Percentiles rank a stretch among this genome's conserved stretches.
Conservation (phyloP, 371 early-diverging fungal species). For the Rhizopus microsporus region DNA sequence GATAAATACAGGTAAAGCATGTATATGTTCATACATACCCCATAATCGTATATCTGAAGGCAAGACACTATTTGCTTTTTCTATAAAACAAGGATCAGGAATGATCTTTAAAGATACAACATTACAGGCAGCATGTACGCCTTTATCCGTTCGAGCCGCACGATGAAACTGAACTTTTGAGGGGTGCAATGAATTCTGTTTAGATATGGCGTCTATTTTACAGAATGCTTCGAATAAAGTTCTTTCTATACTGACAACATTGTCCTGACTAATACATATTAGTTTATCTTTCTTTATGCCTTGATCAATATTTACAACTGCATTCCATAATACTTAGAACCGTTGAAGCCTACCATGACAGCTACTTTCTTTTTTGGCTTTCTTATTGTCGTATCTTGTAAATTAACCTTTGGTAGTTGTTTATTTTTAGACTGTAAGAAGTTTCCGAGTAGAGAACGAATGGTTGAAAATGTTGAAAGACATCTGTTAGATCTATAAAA, state of each 20-base stretch:
- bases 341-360: slow-evolving; percentile 88
- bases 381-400: slow-evolving; percentile 26
- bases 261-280: slow-evolving; percentile 1
- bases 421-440: too few relatives aligned
- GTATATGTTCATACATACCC: slow-evolving; percentile 52
- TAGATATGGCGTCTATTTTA: slow-evolving; percentile 74
- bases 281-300: not conserved
- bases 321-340: slow-evolving; percentile 96
- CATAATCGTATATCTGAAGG: slow-evolving; percentile 87
- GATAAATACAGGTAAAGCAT: not conserved
- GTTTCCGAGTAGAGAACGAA: too few relatives aligned
- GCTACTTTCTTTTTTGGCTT: slow-evolving; percentile 89
- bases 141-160: slow-evolving; percentile 99
- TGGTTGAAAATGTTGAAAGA: too few relatives aligned
- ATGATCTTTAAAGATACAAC: slow-evolving; percentile 89
- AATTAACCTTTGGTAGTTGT: too few relatives aligned
- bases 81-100: slow-evolving; percentile 67
- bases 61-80: slow-evolving; percentile 73
- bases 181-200: slow-evolving; percentile 72
- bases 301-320: slow-evolving; percentile 67
- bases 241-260: slow-evolving; percentile 84
- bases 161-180: slow-evolving; percentile 82
- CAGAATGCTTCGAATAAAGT: slow-evolving; percentile 80
- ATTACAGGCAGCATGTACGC: slow-evolving; percentile 98
- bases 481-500: too few relatives aligned